phyloP scores from a whole-genome alignment of 306 rosid genomes.

The Glycine soja region DNA sequence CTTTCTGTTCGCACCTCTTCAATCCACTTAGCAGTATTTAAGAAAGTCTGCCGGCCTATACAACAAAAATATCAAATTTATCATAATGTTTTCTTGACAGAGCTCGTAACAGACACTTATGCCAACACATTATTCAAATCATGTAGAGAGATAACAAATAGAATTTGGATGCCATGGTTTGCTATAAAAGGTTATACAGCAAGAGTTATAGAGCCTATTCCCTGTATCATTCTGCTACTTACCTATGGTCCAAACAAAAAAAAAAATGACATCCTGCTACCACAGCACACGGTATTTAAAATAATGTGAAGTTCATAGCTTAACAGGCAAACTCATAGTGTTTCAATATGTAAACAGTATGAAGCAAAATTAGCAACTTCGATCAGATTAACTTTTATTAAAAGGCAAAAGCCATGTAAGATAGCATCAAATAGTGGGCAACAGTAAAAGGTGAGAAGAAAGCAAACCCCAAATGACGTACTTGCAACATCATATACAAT shows the following conservation, averaged over 20 bases:
- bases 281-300: neutral
- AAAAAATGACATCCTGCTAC: conserved; percentile 10
- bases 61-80: conserved; percentile 15
- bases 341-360: neutral
- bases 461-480: conserved; percentile 40
- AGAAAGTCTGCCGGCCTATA: conserved; percentile 68
- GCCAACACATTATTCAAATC: conserved; percentile 1
- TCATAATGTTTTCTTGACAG: neutral
- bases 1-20: conserved; percentile 80
- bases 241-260: neutral
- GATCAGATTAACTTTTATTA: neutral
- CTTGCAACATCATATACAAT: conserved; percentile 59
- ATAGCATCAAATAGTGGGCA: conserved; percentile 2
- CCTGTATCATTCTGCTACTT: conserved; percentile 26
- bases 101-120: neutral
- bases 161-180: conserved; percentile 24
- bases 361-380: conserved; percentile 2
- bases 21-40: conserved; percentile 76
- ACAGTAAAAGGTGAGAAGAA: conserved; percentile 30
- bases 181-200: conserved; percentile 2
- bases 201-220: conserved; percentile 16
- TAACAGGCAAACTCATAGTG: conserved; percentile 18
- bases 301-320: conserved; percentile 3
- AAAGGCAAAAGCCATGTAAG: neutral
- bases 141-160: conserved; percentile 30